Evolutionary conservation across 2,329 filamentous ascomycete genomes (phyloP).

Genomic region (Blumeriella jaapii): DNA sequence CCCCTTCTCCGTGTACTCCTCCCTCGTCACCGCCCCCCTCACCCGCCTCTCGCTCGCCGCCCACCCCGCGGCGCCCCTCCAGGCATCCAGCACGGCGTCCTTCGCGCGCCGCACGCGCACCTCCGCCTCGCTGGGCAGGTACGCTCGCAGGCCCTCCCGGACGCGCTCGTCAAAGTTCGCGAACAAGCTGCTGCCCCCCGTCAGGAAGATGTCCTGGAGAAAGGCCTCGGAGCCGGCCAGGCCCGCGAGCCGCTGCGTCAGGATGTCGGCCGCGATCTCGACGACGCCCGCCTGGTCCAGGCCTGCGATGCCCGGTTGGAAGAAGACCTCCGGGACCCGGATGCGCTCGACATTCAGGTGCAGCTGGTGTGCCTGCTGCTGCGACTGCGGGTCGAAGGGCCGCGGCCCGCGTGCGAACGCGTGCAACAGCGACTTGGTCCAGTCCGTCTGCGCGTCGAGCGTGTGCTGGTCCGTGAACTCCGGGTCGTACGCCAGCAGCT

Average conservation of each 20-base stretch:
- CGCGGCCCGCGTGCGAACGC: conserved; percentile 81
- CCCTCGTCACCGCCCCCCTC: conserved; percentile 57
- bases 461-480: conserved; percentile 88
- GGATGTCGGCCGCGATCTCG: conserved; percentile 83
- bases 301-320: conserved; percentile 84
- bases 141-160: conserved; percentile 56
- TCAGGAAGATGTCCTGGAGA: conserved; percentile 80
- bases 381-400: conserved; percentile 70
- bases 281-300: conserved; percentile 88
- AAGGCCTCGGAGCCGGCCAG: conserved; percentile 53
- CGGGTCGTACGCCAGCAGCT: conserved; percentile 77
- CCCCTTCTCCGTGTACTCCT: conserved; percentile 87
- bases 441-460: conserved; percentile 83
- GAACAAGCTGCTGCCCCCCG: conserved; percentile 86
- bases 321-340: conserved; percentile 83
- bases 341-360: conserved; percentile 97
- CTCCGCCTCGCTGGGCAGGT: conserved; percentile 57
- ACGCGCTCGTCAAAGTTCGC: conserved; percentile 76
- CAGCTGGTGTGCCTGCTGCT: conserved; percentile 73
- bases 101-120: conserved; percentile 62
- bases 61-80: conserved; percentile 88
- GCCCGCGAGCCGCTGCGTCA: conserved; percentile 64
- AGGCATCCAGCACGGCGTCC: conserved; percentile 76
- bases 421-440: conserved; percentile 85
- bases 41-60: conserved; percentile 48